Evolutionary conservation across 371 early-diverging fungal genomes (phyloP), one percentile per base, ranked within the genome.

Genomic region (Mortierella sp.): DNA sequence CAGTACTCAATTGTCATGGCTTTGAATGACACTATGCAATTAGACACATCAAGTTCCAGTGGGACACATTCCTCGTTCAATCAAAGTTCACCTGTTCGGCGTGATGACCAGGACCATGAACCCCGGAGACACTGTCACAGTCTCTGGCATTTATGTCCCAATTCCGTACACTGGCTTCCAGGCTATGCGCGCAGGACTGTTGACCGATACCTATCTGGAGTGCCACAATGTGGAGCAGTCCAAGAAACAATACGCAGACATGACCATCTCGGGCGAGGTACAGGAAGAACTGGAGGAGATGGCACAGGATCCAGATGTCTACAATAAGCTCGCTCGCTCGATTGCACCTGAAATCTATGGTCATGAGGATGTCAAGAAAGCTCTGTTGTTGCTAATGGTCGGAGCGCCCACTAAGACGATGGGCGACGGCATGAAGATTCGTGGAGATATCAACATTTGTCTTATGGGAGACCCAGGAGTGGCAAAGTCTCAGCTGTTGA

Each of bases 401-500:
- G 97, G 97, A 39, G 97, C 97, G 24, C 93, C 91, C 0, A 85
- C 92, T 48, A 95, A 95, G 81, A 86, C 84, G 14, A 91, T 92
- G 42, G 86, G 86, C n/a, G 96, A 96, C 59, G 95, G 96, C 34
- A 95, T 95, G 93, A 93, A 92, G 78, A 95, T 95, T 68, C 91
- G 96, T 82, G 95, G 93, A 26, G 98, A 99, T 76, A 90, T 99
- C 72, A 98, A 99, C 81, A 82, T 99, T 26, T 94, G 96, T 64
- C 82, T 99, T 67, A 97, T 99, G 92, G 99, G 99, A 72, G 97
- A 98, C 83, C 99, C 99, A 58, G 98, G 98, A 81, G 96, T 98
- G 52, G 97, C 98, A 64, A 97, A 97, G 82, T 93, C 94, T 3
- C 97, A 97, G 78, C 80, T 97, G 58, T 76, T 97, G 46, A 94